Evolutionary conservation across 176 grass and related monocot genomes (phyloP).

Genomic region (Elaeis guineensis): DNA sequence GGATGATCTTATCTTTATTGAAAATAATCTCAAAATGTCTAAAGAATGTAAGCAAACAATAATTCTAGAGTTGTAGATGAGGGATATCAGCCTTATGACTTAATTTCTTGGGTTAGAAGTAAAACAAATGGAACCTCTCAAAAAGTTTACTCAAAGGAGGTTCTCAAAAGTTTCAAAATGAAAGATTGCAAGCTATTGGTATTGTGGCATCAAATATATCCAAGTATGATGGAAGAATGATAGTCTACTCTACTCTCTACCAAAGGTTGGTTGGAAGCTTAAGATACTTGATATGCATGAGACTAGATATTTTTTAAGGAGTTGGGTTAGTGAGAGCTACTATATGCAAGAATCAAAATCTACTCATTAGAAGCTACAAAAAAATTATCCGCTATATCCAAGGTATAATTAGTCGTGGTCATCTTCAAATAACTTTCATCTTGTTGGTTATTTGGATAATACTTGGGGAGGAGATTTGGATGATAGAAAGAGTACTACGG

Average conservation of each 20-base stretch:
- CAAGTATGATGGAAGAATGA: too few relatives aligned
- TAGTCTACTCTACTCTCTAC: neutral
- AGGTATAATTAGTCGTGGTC: too few relatives aligned
- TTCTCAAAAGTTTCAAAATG: neutral
- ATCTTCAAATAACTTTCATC: too few relatives aligned
- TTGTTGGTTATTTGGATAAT: too few relatives aligned
- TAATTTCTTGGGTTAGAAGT: neutral
- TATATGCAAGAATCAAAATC: neutral
- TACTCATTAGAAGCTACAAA: neutral
- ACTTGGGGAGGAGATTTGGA: too few relatives aligned
- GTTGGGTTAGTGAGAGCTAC: neutral
- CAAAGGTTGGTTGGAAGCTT: neutral
- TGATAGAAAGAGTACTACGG: too few relatives aligned
- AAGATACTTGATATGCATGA: too few relatives aligned
- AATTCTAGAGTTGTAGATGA: neutral
- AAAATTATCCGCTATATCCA: too few relatives aligned
- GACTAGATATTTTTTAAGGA: neutral
- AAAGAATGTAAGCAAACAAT: neutral
- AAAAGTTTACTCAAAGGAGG: neutral
- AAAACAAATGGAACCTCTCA: neutral
- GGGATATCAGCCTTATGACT: neutral
- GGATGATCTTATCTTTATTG: neutral
- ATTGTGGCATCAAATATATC: neutral
- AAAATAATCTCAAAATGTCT: neutral
- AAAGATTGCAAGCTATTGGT: neutral